phyloP scores from a whole-genome alignment of 148 eudicot species.

The Vaccinium corymbosum region DNA sequence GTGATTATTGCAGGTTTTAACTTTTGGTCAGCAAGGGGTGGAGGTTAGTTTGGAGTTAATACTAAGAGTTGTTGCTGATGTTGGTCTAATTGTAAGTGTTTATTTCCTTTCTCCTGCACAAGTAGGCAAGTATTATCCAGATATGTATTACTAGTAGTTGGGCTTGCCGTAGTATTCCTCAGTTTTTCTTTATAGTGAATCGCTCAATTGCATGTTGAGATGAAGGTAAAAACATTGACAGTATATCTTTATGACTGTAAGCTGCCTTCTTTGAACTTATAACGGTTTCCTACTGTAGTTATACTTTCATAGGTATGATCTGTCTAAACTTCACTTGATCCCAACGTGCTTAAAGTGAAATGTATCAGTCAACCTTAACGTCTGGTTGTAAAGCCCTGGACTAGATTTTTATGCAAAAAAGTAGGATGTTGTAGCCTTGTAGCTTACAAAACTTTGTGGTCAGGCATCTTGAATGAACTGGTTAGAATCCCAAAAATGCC shows the following conservation, averaged over 20 bases:
- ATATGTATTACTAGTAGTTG: neutral
- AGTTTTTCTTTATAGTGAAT: neutral
- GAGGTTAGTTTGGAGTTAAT: constrained; percentile 91
- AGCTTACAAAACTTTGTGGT: neutral
- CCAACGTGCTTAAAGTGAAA: neutral
- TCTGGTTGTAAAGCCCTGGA: neutral
- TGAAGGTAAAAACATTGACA: neutral
- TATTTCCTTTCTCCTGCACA: neutral
- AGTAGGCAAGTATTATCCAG: neutral
- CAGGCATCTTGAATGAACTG: neutral
- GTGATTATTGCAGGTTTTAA: constrained; percentile 57
- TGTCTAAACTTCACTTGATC: neutral
- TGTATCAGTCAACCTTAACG: neutral
- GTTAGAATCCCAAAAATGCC: neutral
- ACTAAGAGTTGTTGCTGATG: constrained; percentile 94
- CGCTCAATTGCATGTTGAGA: no score
- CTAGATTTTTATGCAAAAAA: neutral
- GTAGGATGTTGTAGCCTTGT: neutral
- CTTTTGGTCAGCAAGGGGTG: constrained; percentile 86
- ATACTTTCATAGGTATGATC: neutral
- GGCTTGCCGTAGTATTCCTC: neutral
- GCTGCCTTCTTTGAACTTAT: neutral
- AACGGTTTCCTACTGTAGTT: neutral
- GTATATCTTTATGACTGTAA: no score
- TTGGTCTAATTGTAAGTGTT: constrained; percentile 86